These are phyloP conservation scores for Ogataea minuta DNA, from an alignment of 805 yeast species.

Conservation along the genomic window DNA sequence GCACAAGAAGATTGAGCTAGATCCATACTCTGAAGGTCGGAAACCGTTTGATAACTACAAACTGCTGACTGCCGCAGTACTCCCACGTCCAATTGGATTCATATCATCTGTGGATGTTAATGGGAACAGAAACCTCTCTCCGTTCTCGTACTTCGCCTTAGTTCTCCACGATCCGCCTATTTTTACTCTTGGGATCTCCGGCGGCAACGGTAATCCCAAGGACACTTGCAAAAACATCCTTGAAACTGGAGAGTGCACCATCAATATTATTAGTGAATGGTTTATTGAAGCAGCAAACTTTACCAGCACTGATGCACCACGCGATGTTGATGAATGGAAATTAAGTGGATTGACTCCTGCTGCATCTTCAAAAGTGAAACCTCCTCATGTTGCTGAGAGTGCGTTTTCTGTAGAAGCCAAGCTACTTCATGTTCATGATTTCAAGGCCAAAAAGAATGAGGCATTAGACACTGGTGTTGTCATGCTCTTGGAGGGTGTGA, in stretches of 20 bases:
- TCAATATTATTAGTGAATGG: constrained; percentile 62
- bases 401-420: constrained; percentile 60
- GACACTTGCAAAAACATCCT: constrained; percentile 50
- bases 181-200: constrained; percentile 49
- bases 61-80: constrained; percentile 48
- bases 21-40: constrained; percentile 45
- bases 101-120: constrained; percentile 44
- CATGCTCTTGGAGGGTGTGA: constrained; percentile 52
- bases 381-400: constrained; percentile 60
- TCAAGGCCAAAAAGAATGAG: constrained; percentile 41
- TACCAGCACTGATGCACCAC: constrained; percentile 46
- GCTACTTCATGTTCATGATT: constrained; percentile 42
- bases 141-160: constrained; percentile 55
- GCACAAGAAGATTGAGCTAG: constrained; percentile 45
- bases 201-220: constrained; percentile 39
- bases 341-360: constrained; percentile 51
- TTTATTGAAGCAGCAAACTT: constrained; percentile 62
- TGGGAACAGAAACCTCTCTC: constrained; percentile 53
- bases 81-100: constrained; percentile 63
- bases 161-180: constrained; percentile 57
- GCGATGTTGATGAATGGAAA: constrained; percentile 53
- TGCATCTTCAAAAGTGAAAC: constrained; percentile 43
- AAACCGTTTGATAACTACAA: constrained; percentile 46
- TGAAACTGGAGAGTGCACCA: constrained; percentile 52
- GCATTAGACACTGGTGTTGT: constrained; percentile 37